phyloP scores from a whole-genome alignment of 768 basidiomycete genomes.

The Megacollybia marginata region DNA sequence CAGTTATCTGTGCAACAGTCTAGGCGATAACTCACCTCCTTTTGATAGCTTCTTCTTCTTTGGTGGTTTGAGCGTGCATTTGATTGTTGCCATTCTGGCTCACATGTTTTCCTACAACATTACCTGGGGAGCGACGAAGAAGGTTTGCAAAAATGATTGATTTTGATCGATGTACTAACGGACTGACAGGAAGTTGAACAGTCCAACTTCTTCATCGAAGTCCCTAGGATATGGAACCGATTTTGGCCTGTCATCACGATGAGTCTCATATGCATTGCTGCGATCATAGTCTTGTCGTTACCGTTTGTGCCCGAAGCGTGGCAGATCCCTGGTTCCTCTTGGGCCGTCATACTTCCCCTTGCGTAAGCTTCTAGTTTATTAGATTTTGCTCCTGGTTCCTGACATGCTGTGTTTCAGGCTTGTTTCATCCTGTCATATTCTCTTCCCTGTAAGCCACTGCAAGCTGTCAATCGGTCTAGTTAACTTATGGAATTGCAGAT shows the following conservation, averaged over 20 bases:
- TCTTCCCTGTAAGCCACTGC: constrained; percentile 57
- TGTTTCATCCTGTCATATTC: constrained; percentile 56
- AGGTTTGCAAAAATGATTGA: constrained; percentile 22
- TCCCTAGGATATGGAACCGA: constrained; percentile 75
- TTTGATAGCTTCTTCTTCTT: constrained; percentile 67
- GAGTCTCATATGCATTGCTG: constrained; percentile 40
- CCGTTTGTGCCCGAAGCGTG: constrained; percentile 54
- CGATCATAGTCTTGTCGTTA: constrained; percentile 51
- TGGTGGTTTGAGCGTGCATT: constrained; percentile 65
- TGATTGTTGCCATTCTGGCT: constrained; percentile 56
- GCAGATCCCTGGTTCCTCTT: constrained; percentile 52
- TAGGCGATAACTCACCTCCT: background rate
- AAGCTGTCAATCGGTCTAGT: background rate
- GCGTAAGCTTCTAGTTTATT: constrained; percentile 36
- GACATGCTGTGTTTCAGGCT: constrained; percentile 28
- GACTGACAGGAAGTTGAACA: constrained; percentile 69
- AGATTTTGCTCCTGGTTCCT: background rate
- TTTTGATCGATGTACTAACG: background rate
- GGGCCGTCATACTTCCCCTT: constrained; percentile 75
- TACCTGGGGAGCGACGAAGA: constrained; percentile 72
- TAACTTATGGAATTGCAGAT: constrained; percentile 33
- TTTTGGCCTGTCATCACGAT: constrained; percentile 63
- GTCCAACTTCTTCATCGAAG: constrained; percentile 87
- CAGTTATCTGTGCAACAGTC: constrained; percentile 22
- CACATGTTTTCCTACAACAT: constrained; percentile 75